A percentile compares a stretch with the other conserved stretches of the same genome.
Conservation (phyloP, 345 rosid species). For the Eucalyptus camaldulensis region DNA sequence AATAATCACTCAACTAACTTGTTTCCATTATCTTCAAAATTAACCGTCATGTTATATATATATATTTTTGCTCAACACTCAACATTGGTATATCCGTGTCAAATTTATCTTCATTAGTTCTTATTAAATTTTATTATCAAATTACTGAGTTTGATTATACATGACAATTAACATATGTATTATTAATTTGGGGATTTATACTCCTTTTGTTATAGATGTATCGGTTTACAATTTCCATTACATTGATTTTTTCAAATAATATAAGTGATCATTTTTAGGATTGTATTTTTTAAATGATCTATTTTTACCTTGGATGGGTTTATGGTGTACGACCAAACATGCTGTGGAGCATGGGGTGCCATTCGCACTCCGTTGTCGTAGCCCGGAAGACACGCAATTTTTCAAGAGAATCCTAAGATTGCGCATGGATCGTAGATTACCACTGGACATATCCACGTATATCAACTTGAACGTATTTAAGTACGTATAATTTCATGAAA, state of each 20-base stretch:
- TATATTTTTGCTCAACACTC: no score
- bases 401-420: not conserved
- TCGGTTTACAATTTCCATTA: rapidly evolving
- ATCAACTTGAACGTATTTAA: not conserved
- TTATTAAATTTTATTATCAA: rapidly evolving
- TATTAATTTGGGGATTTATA: rapidly evolving
- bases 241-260: no score
- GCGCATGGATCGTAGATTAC: not conserved
- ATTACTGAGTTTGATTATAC: rapidly evolving
- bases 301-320: not conserved
- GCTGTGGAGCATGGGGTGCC: not conserved
- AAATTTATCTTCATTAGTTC: rapidly evolving
- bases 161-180: rapidly evolving
- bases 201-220: no score
- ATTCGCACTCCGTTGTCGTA: not conserved
- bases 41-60: rapidly evolving
- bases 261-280: not conserved
- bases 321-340: not conserved
- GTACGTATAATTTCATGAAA: not conserved
- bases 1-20: not conserved
- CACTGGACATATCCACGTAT: not conserved
- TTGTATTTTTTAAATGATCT: not conserved
- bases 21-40: not conserved
- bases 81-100: rapidly evolving
- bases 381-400: not conserved